Percentiles rank a stretch among this genome's conserved stretches.
These are phyloP conservation scores for Lepidium aucheri DNA, from an alignment of 345 rosid species.

Conservation along the genomic window DNA sequence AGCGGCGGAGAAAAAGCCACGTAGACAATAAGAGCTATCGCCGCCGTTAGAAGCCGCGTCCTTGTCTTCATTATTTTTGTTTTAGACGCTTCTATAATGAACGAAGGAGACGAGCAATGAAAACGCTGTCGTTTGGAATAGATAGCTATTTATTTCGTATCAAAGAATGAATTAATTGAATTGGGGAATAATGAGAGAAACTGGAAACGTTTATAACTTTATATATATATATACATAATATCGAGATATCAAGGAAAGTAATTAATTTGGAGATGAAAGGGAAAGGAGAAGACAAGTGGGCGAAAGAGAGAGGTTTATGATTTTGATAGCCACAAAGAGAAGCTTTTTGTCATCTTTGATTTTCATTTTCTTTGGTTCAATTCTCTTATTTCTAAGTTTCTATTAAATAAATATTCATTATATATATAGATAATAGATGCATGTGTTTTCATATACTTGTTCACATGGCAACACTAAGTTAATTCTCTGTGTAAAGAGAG, in stretches of 20 bases:
- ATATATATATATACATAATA: background rate
- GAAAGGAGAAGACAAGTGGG: constrained; percentile 29
- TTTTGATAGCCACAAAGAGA: constrained; percentile 16
- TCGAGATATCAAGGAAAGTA: background rate
- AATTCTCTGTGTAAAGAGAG: constrained; percentile 7
- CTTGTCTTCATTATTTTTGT: background rate
- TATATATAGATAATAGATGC: background rate
- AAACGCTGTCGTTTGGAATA: background rate
- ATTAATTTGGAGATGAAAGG: constrained; percentile 11
- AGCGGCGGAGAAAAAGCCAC: constrained; percentile 20
- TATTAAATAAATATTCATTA: background rate
- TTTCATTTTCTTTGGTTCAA: background rate
- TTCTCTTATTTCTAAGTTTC: background rate
- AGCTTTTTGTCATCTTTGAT: background rate
- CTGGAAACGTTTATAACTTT: constrained; percentile 1
- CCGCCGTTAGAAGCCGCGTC: constrained; percentile 4
- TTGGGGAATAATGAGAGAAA: constrained; percentile 3
- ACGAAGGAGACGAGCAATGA: background rate
- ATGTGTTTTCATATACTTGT: background rate
- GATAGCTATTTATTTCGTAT: background rate
- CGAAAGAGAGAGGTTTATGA: background rate
- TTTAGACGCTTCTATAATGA: background rate
- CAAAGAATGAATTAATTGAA: background rate
- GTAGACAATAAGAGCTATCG: constrained; percentile 16
- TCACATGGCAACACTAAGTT: background rate